Base-by-base conservation (phyloP, 805 yeast species). In the Kluyveromyces wickerhamii region DNA sequence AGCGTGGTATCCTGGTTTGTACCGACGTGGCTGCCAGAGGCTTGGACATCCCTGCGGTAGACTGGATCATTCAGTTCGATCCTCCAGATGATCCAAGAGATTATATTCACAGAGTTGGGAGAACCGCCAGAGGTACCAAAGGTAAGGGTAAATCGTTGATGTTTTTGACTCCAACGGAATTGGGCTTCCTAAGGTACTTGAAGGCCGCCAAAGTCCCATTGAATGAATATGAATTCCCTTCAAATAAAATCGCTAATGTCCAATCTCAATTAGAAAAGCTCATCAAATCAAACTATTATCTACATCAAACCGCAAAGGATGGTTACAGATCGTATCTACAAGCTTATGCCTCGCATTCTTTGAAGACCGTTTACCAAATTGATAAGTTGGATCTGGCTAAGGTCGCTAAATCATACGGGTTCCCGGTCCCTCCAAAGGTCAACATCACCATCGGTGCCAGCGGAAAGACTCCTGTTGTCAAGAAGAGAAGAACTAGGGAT, bases 31-130 rank as follows among this genome's bases (percentile, higher is more conserved):
- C 98, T 21, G 98, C 99, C 15, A 79, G 99, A 71, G 99, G 99
- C 16, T 74, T 92, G 47, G 99, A 92, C 67, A 92, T 92, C 49
- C 99, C 99, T 35, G 80, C 94, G 19, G 98, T 92, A 36, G 98
- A 94, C 66, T 92, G 98, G 98, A 92, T 92, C 54, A 82, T 92
- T 45, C 98, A 92, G 68, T 92, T 86, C 55, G 99, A 92, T 61
- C 98, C 98, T 37, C 98, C 98, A 59, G 98, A 92, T 79, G 98
- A 92, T 65, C 98, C 98, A 63, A 79, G 97, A 66, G 97, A 92
- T 64, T 92, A 92, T 60, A 92, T 92, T 48, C 99, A 92, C 66
- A 78, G 99, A 63, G 98, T 92, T 23, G 99, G 99, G 47, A 80
- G 99, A 70, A 92, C 99, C 18, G 99, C 98, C 23, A 80, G 98